phyloP scores from a whole-genome alignment of 495 filamentous ascomycete genomes.

The Cercophora scortea region DNA sequence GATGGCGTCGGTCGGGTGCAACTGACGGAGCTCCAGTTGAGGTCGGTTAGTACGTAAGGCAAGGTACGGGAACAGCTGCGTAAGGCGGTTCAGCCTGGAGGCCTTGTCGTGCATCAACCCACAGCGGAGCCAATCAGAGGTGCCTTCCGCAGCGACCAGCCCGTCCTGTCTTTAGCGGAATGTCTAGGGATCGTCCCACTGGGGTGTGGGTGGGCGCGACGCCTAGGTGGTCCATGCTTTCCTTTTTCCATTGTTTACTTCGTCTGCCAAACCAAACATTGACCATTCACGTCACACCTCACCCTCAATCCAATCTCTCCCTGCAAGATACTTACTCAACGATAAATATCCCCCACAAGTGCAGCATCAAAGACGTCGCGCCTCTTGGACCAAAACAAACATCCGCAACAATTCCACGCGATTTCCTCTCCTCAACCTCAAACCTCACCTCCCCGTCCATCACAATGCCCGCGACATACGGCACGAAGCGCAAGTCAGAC shows the following conservation, averaged over 20 bases:
- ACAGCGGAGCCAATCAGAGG: too few species aligned
- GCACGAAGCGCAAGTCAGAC: conserved; percentile 56
- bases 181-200: too few species aligned
- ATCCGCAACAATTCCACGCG: background rate
- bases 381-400: background rate
- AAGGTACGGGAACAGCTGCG: conserved; percentile 7
- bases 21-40: conserved; percentile 4
- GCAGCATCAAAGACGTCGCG: background rate
- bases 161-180: too few species aligned
- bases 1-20: background rate
- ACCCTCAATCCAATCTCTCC: conserved; percentile 2
- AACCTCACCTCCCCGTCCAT: background rate
- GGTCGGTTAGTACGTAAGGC: background rate
- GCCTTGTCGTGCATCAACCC: too few species aligned
- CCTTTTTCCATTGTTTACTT: conserved; percentile 26
- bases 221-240: conserved; percentile 3
- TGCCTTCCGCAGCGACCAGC: too few species aligned
- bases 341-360: too few species aligned
- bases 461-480: conserved; percentile 46
- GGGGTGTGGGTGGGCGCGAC: too few species aligned
- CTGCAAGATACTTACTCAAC: background rate
- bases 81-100: conserved; percentile 20
- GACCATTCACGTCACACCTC: conserved; percentile 21
- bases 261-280: conserved; percentile 1
- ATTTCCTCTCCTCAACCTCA: too few species aligned